Evolutionary conservation across 345 rosid genomes (phyloP), one percentile per base, ranked within the genome.

Genomic region (Passiflora organensis): DNA sequence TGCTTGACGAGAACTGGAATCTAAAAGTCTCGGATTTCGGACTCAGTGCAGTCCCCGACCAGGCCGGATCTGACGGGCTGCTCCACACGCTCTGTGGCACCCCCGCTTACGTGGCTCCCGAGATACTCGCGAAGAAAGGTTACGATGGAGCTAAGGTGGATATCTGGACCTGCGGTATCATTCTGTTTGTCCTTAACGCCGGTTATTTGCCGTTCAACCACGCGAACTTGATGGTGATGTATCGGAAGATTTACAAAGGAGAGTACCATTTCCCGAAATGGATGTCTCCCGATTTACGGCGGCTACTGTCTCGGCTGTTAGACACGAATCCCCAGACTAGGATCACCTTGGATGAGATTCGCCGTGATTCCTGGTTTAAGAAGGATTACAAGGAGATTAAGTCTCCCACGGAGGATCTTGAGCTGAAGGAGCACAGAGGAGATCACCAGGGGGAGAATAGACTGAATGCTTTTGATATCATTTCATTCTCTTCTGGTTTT

Each of bases 201-300:
- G 98, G 96, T 1, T 91, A 85, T 44, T 63, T 91, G 1, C 98
- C 96, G 23, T 91, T 91, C 59, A 91, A 82, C 67, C 86, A 91
- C 37, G 59, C 76, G 0, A 91, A 88, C 12, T 84, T 85, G 13
- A 88, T 91, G 95, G 82, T 70, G 1, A 80, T 91, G 95, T 91
- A 91, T 50, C 71, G 89, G 11, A 84, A 84, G 58, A 91, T 91
- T 56, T 88, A 80, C 68, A 83, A 73, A 55, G 95, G 98, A 2
- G 80, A 84, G 0, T 91, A 79, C 37, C 86, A 86, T 45, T 82
- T 79, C 62, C 96, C 98, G 11, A 88, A 64, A 48, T 91, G 98
- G 98, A 86, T 85, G 12, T 84, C 98, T 1, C 93, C 96, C 11
- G 95, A 83, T 24, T 80, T 88, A 18, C 71, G 68, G 16, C 77